Base-by-base conservation (phyloP, 129 eudicot genomes). In the Dittrichia graveolens region DNA sequence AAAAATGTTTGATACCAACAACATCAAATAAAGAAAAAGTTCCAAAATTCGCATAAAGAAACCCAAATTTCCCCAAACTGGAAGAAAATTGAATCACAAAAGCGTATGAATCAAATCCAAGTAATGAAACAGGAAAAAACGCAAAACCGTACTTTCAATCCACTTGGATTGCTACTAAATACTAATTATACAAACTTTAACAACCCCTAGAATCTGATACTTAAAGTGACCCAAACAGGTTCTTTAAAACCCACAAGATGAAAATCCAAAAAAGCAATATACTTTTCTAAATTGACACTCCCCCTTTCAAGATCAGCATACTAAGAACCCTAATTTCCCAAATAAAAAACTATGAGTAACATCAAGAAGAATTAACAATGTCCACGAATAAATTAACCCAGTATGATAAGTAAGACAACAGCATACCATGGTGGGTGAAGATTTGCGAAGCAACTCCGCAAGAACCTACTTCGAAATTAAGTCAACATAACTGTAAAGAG, bases 31-130 rank as follows among this genome's bases (percentile, higher is more conserved):
- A 13, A 52, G 14, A 62, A 62, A 62, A 69, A 39, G 40, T 41
- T 72, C 37, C 77, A 56, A 42, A 57, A 70, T 65, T 67, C 74
- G 79, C 65, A 24, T 37, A 60, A 40, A 67, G 4, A 40, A 63
- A 24, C 54, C 37, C 42, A 70, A 60, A 50, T 58, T 48, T 7
- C 7, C 83, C 78, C 58, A 50, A 72, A 71, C 38, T 16, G n/a
- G 41, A 66, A 66, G 34, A 13, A 12, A 39, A 34, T n/a, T 62
- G 53, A 63, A 68, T 61, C 67, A 78, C n/a, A 72, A 3, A 62
- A 71, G 19, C 72, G 47, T 53, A 55, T 15, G 19, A 70, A 44
- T 31, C 74, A 54, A 79, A 71, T 78, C 83, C 88, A 67, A 46
- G 57, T 61, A 61, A 59, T 19, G 19, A 76, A 77, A 82, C 67